Evolutionary conservation across 768 basidiomycete species (phyloP), one percentile per base, ranked within the genome.

Genomic region (Lactarius tabidus): DNA sequence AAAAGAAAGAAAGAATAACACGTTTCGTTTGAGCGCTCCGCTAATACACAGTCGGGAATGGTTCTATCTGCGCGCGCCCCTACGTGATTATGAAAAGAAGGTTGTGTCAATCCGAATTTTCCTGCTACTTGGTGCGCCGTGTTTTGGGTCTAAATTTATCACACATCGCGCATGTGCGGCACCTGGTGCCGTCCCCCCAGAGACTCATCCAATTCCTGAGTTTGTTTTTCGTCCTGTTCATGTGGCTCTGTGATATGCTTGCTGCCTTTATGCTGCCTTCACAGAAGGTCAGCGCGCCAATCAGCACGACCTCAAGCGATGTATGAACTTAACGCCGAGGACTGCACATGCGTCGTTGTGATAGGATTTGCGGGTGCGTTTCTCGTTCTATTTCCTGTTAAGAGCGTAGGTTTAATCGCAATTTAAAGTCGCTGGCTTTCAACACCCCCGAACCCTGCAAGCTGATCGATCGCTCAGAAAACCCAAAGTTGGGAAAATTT

Each of bases 11-110:
- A 23, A 26, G 28, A 14, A 51, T 51, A 48, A 51, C 48, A 23
- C 48, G 35, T 28, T 35, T 23, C 33, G 35, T 52, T n/a, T 38
- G 59, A 51, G 60, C 60, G 60, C 60, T 54, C 60, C 48, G 48
- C 48, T 51, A n/a, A n/a, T n/a, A 51, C 48, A 7, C 7, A 51
- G 48, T 51, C 26, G 48, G 48, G 48, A 51, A 51, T 26, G n/a
- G 48, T 51, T 51, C 23, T 51, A 51, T 51, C 48, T n/a, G n/a
- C 26, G 48, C 6, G 18, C 48, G 23, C 23, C 14, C 26, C 48
- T 26, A 51, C 48, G 48, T 51, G 48, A 51, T n/a, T 51, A 51
- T 26, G 48, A 51, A 51, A 26, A 51, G 12, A 51, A 12, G 48
- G 48, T 51, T 51, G 23, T 6, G 48, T 51, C 48, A 51, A 15